These are phyloP conservation scores for Microcera coccophila DNA, from an alignment of 2,329 filamentous ascomycete species.

Conservation along the genomic window DNA sequence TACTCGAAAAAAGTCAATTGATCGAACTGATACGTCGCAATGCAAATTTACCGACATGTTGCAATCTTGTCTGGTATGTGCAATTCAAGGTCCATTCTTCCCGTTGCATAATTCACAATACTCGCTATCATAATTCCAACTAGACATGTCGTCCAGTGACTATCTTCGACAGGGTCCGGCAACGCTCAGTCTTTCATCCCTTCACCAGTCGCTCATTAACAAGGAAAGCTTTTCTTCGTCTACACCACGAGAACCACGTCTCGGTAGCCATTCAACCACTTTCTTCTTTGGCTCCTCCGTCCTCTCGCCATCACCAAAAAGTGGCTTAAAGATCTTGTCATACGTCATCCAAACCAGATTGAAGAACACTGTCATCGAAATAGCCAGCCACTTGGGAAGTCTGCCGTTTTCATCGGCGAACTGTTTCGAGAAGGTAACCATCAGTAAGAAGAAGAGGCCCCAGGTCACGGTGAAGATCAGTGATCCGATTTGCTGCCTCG, in stretches of 20 bases:
- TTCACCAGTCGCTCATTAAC: constrained; percentile 1
- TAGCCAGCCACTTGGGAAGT: constrained; percentile 63
- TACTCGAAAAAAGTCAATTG: no score
- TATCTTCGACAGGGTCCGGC: no score
- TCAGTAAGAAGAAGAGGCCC: constrained; percentile 50
- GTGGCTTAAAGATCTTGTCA: constrained; percentile 45
- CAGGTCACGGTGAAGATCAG: constrained; percentile 58
- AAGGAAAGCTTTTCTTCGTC: constrained; percentile 27
- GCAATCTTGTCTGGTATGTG: no score
- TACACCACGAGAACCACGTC: constrained; percentile 1
- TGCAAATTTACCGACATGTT: no score
- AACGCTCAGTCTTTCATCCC: no score
- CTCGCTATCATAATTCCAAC: no score
- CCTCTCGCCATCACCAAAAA: constrained; percentile 86
- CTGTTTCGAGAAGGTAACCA: constrained; percentile 43
- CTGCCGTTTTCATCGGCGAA: constrained; percentile 64
- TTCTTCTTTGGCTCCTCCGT: constrained; percentile 37
- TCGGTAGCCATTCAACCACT: constrained; percentile 4
- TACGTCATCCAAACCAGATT: constrained; percentile 45
- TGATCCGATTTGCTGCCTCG: constrained; percentile 62
- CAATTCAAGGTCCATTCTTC: no score
- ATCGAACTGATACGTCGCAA: no score
- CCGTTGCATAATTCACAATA: no score
- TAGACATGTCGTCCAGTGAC: no score
- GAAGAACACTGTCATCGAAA: constrained; percentile 50